Conservation (phyloP, 2,329 filamentous ascomycete species). For the Pseudogymnoascus sp. region DNA sequence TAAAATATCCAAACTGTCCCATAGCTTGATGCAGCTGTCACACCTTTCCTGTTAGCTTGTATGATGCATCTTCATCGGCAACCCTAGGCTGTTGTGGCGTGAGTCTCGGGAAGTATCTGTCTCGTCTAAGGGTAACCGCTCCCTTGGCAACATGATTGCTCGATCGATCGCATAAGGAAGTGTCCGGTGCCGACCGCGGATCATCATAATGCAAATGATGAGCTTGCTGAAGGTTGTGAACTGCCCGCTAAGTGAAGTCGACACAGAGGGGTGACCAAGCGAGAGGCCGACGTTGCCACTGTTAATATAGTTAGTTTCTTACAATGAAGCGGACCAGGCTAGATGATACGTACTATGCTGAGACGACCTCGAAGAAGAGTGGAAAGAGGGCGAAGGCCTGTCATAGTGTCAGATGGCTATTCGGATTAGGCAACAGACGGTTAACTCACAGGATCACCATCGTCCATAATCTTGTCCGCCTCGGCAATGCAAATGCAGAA, state of each 20-base stretch:
- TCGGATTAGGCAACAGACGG: constrained; percentile 19
- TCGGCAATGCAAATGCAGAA: constrained; percentile 91
- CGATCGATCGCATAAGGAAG: constrained; percentile 44
- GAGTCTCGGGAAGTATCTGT: background rate
- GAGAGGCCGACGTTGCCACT: constrained; percentile 76
- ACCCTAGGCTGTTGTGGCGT: background rate
- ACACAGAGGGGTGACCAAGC: constrained; percentile 65
- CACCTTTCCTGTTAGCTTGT: too few relatives aligned
- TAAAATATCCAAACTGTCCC: constrained; percentile 29
- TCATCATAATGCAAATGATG: constrained; percentile 44
- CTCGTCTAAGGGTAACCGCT: constrained; percentile 10
- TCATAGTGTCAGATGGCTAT: background rate
- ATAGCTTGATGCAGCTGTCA: constrained; percentile 23
- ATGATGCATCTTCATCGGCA: too few relatives aligned
- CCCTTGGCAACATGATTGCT: constrained; percentile 35
- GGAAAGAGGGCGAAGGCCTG: constrained; percentile 59
- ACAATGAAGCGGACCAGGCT: background rate
- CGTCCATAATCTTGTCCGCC: background rate
- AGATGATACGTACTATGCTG: background rate
- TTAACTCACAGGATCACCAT: constrained; percentile 17
- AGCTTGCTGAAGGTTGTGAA: constrained; percentile 60
- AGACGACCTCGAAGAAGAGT: constrained; percentile 72
- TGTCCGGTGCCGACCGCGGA: constrained; percentile 43
- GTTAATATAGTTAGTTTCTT: background rate
- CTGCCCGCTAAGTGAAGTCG: constrained; percentile 69